Conservation (phyloP, 2,329 filamentous ascomycete genomes). For the Botrytis deweyae region DNA sequence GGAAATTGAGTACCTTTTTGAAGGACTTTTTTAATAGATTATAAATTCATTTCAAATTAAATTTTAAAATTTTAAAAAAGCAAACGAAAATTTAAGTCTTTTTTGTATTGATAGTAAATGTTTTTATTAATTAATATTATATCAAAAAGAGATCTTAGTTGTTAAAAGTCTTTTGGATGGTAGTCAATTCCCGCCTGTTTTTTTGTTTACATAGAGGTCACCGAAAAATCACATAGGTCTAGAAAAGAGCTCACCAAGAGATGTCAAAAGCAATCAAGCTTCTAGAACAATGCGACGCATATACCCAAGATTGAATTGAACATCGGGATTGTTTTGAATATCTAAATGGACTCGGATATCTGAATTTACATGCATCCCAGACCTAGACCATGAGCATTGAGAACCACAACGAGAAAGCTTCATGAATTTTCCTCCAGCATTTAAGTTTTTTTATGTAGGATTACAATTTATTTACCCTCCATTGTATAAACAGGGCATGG, state of each 20-base stretch:
- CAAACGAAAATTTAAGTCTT: too few relatives aligned
- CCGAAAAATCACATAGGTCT: background rate
- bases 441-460: background rate
- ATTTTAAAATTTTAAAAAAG: too few relatives aligned
- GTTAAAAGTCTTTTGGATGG: too few relatives aligned
- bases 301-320: background rate
- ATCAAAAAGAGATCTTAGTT: too few relatives aligned
- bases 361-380: background rate
- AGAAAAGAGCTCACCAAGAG: background rate
- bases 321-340: background rate
- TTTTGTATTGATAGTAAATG: too few relatives aligned
- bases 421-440: background rate
- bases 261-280: background rate
- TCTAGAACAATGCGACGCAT: too few relatives aligned
- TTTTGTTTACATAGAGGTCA: background rate
- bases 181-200: too few relatives aligned
- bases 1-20: too few relatives aligned
- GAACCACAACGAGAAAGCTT: background rate
- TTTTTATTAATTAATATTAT: too few relatives aligned
- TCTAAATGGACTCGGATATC: background rate
- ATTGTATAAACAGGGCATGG: background rate
- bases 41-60: too few relatives aligned
- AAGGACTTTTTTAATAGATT: too few relatives aligned
- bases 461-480: too few relatives aligned
- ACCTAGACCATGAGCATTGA: background rate